Base-by-base conservation (phyloP, 192 early-diverging fungal species). In the Coemansia sp. region DNA sequence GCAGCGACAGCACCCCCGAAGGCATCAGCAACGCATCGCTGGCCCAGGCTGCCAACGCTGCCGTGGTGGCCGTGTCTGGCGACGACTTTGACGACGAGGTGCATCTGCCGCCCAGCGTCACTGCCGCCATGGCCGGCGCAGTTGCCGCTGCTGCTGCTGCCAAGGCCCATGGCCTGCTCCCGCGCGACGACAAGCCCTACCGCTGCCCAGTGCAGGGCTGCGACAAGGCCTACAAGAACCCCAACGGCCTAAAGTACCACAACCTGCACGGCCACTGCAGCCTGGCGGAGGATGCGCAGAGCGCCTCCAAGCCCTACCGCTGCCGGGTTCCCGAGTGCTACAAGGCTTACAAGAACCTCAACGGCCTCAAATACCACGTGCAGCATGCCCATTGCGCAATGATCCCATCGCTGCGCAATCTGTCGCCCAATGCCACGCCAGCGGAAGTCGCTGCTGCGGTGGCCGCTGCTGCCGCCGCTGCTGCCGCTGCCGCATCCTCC, bases 221-320 rank as follows among this genome's bases (percentile, higher is more conserved):
- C 79, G 85, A 84, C 53, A 97, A 98, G 75, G 86, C 92, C 6
- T 98, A 98, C 81, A 98, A 98, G 80, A 98, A 98, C 74, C 94
- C 96, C 21, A 96, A 96, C 49, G 95, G 95, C 7, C 82, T 97
- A 48, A 99, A 99, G 72, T 97, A 99, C 81, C 96, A 97, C 68
- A 91, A 95, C 61, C 82, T 90, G 53, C 96, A 99, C 63, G 94
- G 94, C 14, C 96, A 99, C 68, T 89, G 89, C 68, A 81, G 69
- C 35, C 43, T 75, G 37, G 64, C 61, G 41, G 84, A 85, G 28
- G 89, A 88, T 14, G 76, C 79, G 30, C 82, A 80, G n/a, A 58
- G 65, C 38, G 65, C 73, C 18, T 63, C 72, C 19, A 90, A 89
- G 66, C 88, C 88, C 4, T 89, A 86, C 65, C 78, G 79, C 35